Evolutionary conservation across 192 early-diverging fungal genomes (phyloP).

Genomic region (Coemansia sp.): DNA sequence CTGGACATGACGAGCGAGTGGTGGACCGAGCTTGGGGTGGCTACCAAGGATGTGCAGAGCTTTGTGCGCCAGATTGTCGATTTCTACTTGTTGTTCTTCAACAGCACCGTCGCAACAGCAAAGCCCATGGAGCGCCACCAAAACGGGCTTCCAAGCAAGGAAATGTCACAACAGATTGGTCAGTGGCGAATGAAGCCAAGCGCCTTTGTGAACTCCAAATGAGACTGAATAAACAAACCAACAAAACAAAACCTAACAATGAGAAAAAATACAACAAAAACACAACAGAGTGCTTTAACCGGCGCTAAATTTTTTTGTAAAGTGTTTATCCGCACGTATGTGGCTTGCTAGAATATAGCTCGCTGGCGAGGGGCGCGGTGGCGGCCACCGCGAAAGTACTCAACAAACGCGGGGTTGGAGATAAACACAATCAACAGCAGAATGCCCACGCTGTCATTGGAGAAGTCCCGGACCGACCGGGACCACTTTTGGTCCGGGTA

Average conservation of each 20-base stretch:
- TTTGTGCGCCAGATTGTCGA: slow-evolving; percentile 54
- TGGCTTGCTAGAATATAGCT: background rate
- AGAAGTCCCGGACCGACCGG: slow-evolving; percentile 43
- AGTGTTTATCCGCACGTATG: slow-evolving; percentile 5
- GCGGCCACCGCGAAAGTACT: slow-evolving; percentile 28
- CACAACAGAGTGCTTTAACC: background rate
- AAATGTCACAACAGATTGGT: slow-evolving; percentile 36
- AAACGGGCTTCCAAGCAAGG: slow-evolving; percentile 36
- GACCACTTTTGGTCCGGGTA: slow-evolving; percentile 46
- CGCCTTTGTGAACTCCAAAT: background rate
- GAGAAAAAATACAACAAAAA: background rate
- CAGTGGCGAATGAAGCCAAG: slow-evolving; percentile 41
- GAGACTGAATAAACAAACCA: too few species aligned
- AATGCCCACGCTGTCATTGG: slow-evolving; percentile 52
- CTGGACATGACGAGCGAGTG: slow-evolving; percentile 26
- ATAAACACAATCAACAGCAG: slow-evolving; percentile 49
- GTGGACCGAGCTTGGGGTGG: slow-evolving; percentile 39
- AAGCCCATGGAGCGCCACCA: background rate
- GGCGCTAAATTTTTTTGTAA: background rate
- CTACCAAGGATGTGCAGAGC: slow-evolving; percentile 34
- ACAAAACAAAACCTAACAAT: slow-evolving; percentile 2
- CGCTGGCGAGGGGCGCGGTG: slow-evolving; percentile 7
- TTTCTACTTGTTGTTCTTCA: slow-evolving; percentile 49
- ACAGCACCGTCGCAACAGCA: slow-evolving; percentile 21
- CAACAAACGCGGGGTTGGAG: slow-evolving; percentile 52